Evolutionary conservation across 129 eudicot species (phyloP).

Genomic region (Tanacetum coccineum): DNA sequence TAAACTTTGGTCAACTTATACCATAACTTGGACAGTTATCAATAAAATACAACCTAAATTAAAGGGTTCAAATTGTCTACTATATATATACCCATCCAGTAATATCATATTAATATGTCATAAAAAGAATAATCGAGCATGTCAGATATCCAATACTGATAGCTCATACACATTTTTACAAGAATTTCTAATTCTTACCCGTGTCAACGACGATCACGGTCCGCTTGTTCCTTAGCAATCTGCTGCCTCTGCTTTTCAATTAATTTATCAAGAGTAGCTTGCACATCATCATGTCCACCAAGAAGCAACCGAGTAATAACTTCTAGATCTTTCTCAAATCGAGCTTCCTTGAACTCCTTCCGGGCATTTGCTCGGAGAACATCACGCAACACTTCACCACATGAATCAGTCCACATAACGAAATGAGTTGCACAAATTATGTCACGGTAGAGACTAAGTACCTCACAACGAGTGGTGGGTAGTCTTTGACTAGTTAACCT

Average conservation of each 20-base stretch:
- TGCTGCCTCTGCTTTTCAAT: constrained; percentile 87
- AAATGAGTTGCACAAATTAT: constrained; percentile 77
- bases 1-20: no score
- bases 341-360: constrained; percentile 82
- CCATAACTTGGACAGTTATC: background rate
- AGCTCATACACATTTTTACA: constrained; percentile 14
- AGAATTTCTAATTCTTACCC: constrained; percentile 23
- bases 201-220: constrained; percentile 38
- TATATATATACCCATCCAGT: no score
- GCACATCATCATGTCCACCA: constrained; percentile 83
- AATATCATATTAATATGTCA: background rate
- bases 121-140: background rate
- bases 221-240: constrained; percentile 56
- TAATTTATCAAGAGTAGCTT: constrained; percentile 68
- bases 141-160: background rate
- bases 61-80: background rate
- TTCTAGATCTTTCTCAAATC: constrained; percentile 88
- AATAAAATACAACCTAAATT: background rate
- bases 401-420: constrained; percentile 73
- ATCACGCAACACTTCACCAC: constrained; percentile 79
- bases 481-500: constrained; percentile 54
- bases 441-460: constrained; percentile 72
- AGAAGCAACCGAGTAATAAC: constrained; percentile 63
- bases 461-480: constrained; percentile 79
- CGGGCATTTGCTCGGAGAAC: constrained; percentile 76